Conservation (phyloP, 164 flowering plant species). For the Warburgia ugandensis region DNA sequence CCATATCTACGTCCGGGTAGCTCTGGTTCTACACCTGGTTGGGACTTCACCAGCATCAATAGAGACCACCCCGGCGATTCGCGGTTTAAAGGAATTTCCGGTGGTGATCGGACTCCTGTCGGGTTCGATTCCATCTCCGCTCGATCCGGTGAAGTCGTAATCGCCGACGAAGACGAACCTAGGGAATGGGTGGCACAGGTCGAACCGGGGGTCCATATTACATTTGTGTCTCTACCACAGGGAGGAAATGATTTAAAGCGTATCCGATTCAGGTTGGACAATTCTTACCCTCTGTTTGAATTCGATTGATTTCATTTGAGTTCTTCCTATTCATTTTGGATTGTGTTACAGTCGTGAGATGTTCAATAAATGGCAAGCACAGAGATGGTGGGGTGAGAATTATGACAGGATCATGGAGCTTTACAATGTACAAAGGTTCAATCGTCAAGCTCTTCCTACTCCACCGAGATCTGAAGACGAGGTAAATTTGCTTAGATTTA, state of each 20-base stretch:
- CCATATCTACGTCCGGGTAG: conserved; percentile 60
- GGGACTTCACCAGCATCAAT: conserved; percentile 51
- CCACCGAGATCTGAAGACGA: conserved; percentile 88
- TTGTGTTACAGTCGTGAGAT: conserved; percentile 91
- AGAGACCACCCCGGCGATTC: conserved; percentile 33
- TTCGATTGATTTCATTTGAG: too few species aligned
- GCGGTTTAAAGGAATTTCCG: conserved; percentile 31
- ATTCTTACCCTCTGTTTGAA: too few species aligned
- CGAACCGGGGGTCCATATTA: conserved; percentile 97
- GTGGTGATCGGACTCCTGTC: conserved; percentile 38
- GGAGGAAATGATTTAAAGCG: conserved; percentile 95
- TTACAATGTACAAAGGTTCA: conserved; percentile 95
- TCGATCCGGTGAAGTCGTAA: conserved; percentile 46
- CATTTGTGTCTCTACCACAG: conserved; percentile 84
- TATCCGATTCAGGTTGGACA: conserved; percentile 95
- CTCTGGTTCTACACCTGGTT: conserved; percentile 82
- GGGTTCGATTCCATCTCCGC: conserved; percentile 35
- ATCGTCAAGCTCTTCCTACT: conserved; percentile 75
- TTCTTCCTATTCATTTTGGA: too few species aligned
- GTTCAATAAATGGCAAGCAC: conserved; percentile 97
- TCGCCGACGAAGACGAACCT: conserved; percentile 74
- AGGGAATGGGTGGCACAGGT: conserved; percentile 99
- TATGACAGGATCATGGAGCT: conserved; percentile 92
- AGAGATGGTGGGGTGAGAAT: conserved; percentile 99
- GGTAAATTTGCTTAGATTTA: conserved; percentile 53